A percentile compares a stretch with the other conserved stretches of the same genome.
These are phyloP conservation scores for Pythium scleroteichum DNA, from an alignment of 352 stramenopile genomes.

Conservation along the genomic window DNA sequence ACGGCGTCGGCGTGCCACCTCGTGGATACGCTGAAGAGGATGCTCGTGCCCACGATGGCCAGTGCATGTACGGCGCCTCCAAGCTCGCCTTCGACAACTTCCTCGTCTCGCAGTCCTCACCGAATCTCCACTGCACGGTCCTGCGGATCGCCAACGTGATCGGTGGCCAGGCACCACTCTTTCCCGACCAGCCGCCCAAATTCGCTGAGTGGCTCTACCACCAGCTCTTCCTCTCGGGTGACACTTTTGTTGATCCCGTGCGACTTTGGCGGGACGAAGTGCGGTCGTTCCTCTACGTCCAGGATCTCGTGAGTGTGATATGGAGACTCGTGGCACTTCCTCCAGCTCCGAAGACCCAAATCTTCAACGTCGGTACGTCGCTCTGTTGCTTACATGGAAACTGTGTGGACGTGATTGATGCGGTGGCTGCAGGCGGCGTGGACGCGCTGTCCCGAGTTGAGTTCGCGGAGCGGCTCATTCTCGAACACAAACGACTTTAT, in stretches of 20 bases:
- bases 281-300: slow-evolving; percentile 59
- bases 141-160: slow-evolving; percentile 71
- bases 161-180: slow-evolving; percentile 40
- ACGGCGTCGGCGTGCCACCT: slow-evolving; percentile 28
- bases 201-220: slow-evolving; percentile 67
- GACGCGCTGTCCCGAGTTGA: slow-evolving; percentile 53
- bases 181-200: slow-evolving; percentile 42
- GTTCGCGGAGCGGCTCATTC: slow-evolving; percentile 38
- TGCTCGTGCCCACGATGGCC: slow-evolving; percentile 7
- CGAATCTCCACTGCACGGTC: slow-evolving; percentile 13
- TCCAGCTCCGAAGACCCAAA: background rate
- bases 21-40: slow-evolving; percentile 43
- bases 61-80: slow-evolving; percentile 39
- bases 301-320: slow-evolving; percentile 46
- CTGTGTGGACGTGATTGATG: background rate
- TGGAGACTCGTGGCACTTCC: slow-evolving; percentile 30
- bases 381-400: background rate
- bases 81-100: slow-evolving; percentile 60
- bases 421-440: slow-evolving; percentile 32
- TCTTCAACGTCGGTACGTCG: slow-evolving; percentile 58
- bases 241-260: slow-evolving; percentile 23
- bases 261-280: slow-evolving; percentile 65
- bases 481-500: slow-evolving; percentile 16
- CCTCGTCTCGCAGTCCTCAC: slow-evolving; percentile 18
- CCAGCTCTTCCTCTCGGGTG: slow-evolving; percentile 33